Evolutionary conservation across 2,329 filamentous ascomycete genomes (phyloP), one percentile per base, ranked within the genome.

Genomic region (Mariannaea elegans): DNA sequence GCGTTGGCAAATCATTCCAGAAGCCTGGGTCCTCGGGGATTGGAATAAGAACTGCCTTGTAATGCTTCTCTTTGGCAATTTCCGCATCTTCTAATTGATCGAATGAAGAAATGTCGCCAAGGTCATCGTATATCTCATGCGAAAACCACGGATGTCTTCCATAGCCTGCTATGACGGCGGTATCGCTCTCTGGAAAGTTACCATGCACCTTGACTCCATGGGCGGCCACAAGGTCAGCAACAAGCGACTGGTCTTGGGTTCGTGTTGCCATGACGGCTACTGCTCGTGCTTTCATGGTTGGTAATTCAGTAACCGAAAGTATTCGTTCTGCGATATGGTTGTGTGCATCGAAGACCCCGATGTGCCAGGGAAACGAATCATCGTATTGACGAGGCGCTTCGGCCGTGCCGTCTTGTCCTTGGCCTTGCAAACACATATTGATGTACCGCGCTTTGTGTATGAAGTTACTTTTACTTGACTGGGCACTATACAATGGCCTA

Each of bases 1-100:
- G 89, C 12, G 83, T 77, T 0, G 88, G 87, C 1, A 92, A 79
- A 14, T 66, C 74, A 8, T 71, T 66, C 61, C 61, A 67, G 14
- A 70, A 70, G 0, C 48, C 55, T 5, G 62, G 61, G 1, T 71
- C 65, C 2, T 67, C 50, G 0, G 67, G 69, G 0, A 38, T 38
- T 0, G 69, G 69, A 0, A 55, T 55, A 1, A 71, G 57, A 0
- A 71, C 54, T 0, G 59, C 56, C 8, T 62, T 62, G 42, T 71
- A 71, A 18, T 71, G 69, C 1, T 6, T 36, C 3, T 1, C 62
- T 3, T 71, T 71, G 7, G 65, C 59, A 0, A 8, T 38, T 12
- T 66, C 60, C 0, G 55, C 0, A 2, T 66, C 49, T 2, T 45
- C 34, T 0, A 42, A 58, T 0, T 18, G 6, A 0, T 49, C 1